Base-by-base conservation (phyloP, 2,329 filamentous ascomycete genomes). In the Ascochyta pisi region DNA sequence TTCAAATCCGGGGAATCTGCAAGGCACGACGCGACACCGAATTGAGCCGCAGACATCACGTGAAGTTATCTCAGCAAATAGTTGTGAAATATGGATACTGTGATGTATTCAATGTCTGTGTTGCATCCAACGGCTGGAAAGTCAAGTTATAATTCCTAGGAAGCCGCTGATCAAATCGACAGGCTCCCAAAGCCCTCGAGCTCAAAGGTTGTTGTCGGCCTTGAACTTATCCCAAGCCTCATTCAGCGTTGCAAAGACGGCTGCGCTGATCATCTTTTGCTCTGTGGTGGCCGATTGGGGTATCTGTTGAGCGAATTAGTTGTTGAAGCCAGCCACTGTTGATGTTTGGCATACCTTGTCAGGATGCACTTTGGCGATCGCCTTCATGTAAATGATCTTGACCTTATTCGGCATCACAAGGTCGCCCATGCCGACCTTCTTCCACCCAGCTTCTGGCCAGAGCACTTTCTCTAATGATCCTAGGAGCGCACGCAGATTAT, bases 301-400 rank as follows among this genome's bases (percentile, higher is more conserved):
- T 47, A 89, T 85, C 86, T 70, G 42, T 38, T 13, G 44, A 10
- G 9, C 1, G 4, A n/a, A 10, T 31, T 27, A 59, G 24, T 49
- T 15, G 57, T 56, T 57, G 15, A 16, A 7, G 5, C 12, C 10
- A 27, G 10, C 8, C 16, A 6, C 3, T 13, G 5, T 9, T 7
- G 7, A 1, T 22, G 7, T 1, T 13, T 22, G 16, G 58, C 60
- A 76, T 82, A 97, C 95, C 89, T 99, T 99, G 76, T 99, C 95
- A 58, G 95, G 95, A 83, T 99, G 95, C 66, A 95, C 95, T 83
- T 97, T 98, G 10, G 89, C 91, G 83, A 99, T 98, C 6, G 94
- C 95, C 84, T 96, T 97, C 95, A 99, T 98, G 74, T 99, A 99
- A 57, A 90, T 83, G 62, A 99, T 89, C 85, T 99, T 99, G 75